Evolutionary conservation across 768 basidiomycete species (phyloP).

Genomic region (Leccinum imitatum): DNA sequence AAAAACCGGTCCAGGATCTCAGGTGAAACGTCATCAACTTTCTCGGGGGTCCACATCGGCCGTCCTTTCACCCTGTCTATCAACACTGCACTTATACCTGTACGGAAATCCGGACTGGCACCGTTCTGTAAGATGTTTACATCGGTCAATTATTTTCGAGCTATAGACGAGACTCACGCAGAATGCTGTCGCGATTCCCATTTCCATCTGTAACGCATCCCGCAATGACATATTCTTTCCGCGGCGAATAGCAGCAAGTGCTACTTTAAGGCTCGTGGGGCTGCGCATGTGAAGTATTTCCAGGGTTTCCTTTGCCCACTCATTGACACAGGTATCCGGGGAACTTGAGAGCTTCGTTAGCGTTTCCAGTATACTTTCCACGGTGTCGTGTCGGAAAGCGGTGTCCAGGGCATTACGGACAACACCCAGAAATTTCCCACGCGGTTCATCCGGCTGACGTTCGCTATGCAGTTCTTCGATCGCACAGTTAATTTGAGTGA

Average conservation of each 20-base stretch:
- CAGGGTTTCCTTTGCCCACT: constrained; percentile 77
- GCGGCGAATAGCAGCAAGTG: constrained; percentile 73
- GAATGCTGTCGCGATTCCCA: constrained; percentile 85
- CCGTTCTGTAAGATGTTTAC: constrained; percentile 49
- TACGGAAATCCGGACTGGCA: constrained; percentile 79
- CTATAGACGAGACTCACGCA: constrained; percentile 58
- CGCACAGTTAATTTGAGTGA: constrained; percentile 61
- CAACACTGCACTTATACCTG: constrained; percentile 74
- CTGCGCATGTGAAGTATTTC: constrained; percentile 65
- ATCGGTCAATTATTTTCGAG: constrained; percentile 8
- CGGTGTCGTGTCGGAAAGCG: constrained; percentile 69
- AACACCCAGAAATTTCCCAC: constrained; percentile 53
- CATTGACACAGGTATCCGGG: constrained; percentile 46
- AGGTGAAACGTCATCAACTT: constrained; percentile 57
- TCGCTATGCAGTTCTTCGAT: constrained; percentile 65
- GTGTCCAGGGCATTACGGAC: constrained; percentile 77
- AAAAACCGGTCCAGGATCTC: constrained; percentile 71
- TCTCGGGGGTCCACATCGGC: constrained; percentile 72
- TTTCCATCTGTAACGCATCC: constrained; percentile 78
- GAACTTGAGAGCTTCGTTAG: constrained; percentile 44
- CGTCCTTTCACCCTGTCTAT: constrained; percentile 49
- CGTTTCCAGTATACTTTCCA: constrained; percentile 66
- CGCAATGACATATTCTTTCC: constrained; percentile 65
- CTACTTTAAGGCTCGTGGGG: constrained; percentile 90
- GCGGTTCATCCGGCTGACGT: constrained; percentile 53